Conservation (phyloP, 495 filamentous ascomycete genomes). For the Trypethelium eluteriae region DNA sequence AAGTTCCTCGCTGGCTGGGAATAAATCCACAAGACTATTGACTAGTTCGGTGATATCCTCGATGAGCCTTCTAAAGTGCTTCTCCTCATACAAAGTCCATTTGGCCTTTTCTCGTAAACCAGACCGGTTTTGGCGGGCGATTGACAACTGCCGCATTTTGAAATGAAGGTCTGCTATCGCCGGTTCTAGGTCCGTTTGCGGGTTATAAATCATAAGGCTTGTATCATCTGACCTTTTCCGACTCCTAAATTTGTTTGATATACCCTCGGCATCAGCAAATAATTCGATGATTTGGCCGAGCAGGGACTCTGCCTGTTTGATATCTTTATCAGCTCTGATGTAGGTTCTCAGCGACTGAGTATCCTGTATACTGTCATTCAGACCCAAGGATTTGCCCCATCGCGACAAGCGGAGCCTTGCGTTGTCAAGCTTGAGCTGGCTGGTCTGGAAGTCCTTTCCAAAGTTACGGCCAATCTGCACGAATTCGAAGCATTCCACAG, state of each 20-base stretch:
- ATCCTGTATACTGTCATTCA: constrained; percentile 12
- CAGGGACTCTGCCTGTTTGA: constrained; percentile 23
- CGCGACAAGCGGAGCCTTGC: constrained; percentile 22
- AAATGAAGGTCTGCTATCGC: constrained; percentile 21
- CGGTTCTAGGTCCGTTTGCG: constrained; percentile 23
- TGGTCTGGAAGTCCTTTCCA: constrained; percentile 21
- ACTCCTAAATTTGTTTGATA: constrained; percentile 15
- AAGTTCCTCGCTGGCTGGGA: constrained; percentile 22
- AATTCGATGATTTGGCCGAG: constrained; percentile 27
- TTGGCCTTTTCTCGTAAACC: constrained; percentile 19
- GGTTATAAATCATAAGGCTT: no score
- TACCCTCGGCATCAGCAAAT: constrained; percentile 29
- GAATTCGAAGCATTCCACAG: constrained; percentile 26
- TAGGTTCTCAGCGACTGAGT: constrained; percentile 11
- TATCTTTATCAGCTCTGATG: constrained; percentile 14
- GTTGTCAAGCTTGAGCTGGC: constrained; percentile 24
- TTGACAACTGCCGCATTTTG: constrained; percentile 28
- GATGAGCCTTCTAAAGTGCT: constrained; percentile 24
- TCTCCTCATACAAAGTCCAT: constrained; percentile 25
- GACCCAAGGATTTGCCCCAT: constrained; percentile 19
- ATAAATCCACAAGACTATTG: constrained; percentile 28
- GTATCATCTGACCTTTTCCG: no score
- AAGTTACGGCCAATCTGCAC: constrained; percentile 25
- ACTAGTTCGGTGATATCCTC: constrained; percentile 30
- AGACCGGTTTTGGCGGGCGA: constrained; percentile 24